Base-by-base conservation (phyloP, 257 asterid species). In the Avicennia marina region DNA sequence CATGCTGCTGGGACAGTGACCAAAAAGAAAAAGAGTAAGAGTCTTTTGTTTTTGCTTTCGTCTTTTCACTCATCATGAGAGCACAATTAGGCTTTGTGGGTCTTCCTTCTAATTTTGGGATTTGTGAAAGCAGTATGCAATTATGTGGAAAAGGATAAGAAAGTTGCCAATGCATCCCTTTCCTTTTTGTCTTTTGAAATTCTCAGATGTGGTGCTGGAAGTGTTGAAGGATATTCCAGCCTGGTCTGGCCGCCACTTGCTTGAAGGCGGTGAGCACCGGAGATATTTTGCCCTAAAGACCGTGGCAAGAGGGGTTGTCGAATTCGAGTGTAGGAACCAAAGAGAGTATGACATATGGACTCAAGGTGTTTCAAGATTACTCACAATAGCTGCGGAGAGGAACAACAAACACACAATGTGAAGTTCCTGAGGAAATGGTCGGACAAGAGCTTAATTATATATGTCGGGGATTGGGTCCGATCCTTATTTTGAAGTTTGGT, bases 21-120 rank as follows among this genome's bases (percentile, higher is more conserved):
- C 1, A 93, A 93, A 89, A 93, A 93, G 99, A 89, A 93, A 89
- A 93, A 89, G 95, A 93, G 99, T 93, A 36, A 74, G 96, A 36
- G 95, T 45, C 26, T 11, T n/a, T n/a, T n/a, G n/a, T n/a, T 54
- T 60, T 70, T 48, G 69, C 75, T 73, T 69, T 79, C 53, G 60
- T 54, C 70, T 78, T 66, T 69, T 58, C 66, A 66, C 66, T 60
- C 64, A 66, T 84, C 79, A 84, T 82, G 69, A 71, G 71, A 74
- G 53, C 81, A 72, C 77, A 80, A 67, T 66, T 75, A 72, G 76
- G 82, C 72, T 73, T 69, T 69, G 74, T n/a, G n/a, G n/a, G 82
- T 76, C n/a, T n/a, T n/a, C n/a, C 60, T 52, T 33, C 68, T 75
- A 75, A 62, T 75, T 68, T 87, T 64, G 95, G 98, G 95, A 83